Conservation (phyloP, 192 early-diverging fungal species). For the Piromyces finnis region DNA sequence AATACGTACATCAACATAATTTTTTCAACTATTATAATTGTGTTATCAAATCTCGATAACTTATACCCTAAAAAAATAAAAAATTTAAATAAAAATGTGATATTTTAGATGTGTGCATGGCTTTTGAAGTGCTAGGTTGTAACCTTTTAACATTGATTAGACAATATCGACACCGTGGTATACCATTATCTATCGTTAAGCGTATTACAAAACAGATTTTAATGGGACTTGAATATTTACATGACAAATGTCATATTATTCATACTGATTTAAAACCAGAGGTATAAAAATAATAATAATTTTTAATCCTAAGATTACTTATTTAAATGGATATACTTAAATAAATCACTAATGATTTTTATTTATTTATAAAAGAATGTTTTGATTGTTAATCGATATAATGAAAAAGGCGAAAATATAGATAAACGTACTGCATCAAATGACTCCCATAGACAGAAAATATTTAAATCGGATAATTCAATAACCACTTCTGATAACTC, state of each 20-base stretch:
- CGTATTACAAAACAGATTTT: constrained; percentile 80
- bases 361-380: neutral
- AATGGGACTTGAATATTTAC: constrained; percentile 82
- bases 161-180: constrained; percentile 60
- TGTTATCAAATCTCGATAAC: neutral
- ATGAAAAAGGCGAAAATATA: neutral
- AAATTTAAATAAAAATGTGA: neutral
- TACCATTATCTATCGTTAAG: constrained; percentile 72
- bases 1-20: constrained; percentile 16
- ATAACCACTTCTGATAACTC: neutral
- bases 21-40: neutral
- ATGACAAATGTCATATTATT: constrained; percentile 83
- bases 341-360: too few relatives aligned
- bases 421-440: neutral
- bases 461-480: neutral
- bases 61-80: neutral
- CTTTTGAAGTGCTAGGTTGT: constrained; percentile 91
- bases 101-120: constrained; percentile 79
- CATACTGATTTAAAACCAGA: constrained; percentile 96
- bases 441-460: neutral
- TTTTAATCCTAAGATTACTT: too few relatives aligned
- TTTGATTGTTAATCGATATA: neutral
- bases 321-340: too few relatives aligned
- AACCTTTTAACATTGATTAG: constrained; percentile 81
- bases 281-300: neutral